Percentiles rank a stretch among this genome's conserved stretches.
Conservation (phyloP, 1,284 basidiomycete genomes). For the Cryptococcus floricola region DNA sequence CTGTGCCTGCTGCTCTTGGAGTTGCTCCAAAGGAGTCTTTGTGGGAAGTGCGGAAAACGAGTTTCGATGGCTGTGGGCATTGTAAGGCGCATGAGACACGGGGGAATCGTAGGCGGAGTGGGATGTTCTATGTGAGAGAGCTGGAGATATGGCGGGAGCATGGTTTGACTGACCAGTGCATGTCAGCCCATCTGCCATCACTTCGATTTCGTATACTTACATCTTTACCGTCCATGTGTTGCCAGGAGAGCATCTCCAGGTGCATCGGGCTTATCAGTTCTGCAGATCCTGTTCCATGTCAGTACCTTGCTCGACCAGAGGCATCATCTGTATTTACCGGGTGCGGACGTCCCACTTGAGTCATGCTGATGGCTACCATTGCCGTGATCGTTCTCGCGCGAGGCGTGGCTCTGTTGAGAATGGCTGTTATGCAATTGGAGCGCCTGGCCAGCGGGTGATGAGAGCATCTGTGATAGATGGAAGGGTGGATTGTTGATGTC, state of each 20-base stretch:
- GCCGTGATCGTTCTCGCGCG: neutral
- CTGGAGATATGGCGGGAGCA: slow-evolving; percentile 41
- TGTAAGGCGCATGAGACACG: slow-evolving; percentile 18
- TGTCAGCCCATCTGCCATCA: neutral
- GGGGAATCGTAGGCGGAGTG: slow-evolving; percentile 33
- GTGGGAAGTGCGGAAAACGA: slow-evolving; percentile 4
- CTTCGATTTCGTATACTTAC: slow-evolving; percentile 18
- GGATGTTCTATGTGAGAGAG: slow-evolving; percentile 28
- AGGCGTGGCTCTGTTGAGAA: neutral
- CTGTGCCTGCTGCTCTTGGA: slow-evolving; percentile 44
- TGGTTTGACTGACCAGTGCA: slow-evolving; percentile 24
- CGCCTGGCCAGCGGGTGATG: slow-evolving; percentile 21
- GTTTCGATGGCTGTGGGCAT: slow-evolving; percentile 1
- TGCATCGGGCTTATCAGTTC: slow-evolving; percentile 46
- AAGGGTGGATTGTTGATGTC: slow-evolving; percentile 32
- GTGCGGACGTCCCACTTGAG: slow-evolving; percentile 32
- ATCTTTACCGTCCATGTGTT: slow-evolving; percentile 30
- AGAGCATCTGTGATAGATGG: slow-evolving; percentile 39
- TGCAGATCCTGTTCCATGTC: slow-evolving; percentile 31
- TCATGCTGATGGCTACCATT: slow-evolving; percentile 3
- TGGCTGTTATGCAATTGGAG: slow-evolving; percentile 2
- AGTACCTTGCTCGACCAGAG: neutral
- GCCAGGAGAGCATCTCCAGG: slow-evolving; percentile 36
- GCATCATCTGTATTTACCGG: slow-evolving; percentile 23
- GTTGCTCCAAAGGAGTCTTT: slow-evolving; percentile 34